phyloP scores from a whole-genome alignment of 805 yeast genomes.

The Kuraishia floccosa region DNA sequence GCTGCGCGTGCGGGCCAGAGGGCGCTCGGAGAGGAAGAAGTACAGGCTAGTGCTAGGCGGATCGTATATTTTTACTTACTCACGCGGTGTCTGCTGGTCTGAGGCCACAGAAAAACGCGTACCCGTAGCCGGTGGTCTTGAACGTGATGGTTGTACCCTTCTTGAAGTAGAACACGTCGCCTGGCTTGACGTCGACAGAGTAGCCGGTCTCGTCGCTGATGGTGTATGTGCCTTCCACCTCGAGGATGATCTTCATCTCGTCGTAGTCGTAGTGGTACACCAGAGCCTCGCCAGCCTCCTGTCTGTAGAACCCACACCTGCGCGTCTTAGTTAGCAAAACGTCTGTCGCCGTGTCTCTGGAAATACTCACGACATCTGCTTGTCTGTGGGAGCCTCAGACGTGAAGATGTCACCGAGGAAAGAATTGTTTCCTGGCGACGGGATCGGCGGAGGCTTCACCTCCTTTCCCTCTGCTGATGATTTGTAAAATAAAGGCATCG shows the following conservation, averaged over 20 bases:
- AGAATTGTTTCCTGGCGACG: conserved; percentile 57
- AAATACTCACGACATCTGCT: conserved; percentile 48
- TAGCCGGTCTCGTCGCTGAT: conserved; percentile 56
- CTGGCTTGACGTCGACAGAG: conserved; percentile 44
- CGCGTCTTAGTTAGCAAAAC: no score
- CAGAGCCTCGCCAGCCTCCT: conserved; percentile 56
- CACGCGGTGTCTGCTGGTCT: conserved; percentile 32
- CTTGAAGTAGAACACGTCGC: conserved; percentile 57
- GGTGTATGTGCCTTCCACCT: conserved; percentile 54
- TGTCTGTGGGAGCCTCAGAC: conserved; percentile 46
- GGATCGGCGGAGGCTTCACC: conserved; percentile 44
- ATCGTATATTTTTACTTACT: no score
- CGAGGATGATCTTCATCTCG: conserved; percentile 60
- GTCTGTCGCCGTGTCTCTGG: no score
- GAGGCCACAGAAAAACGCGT: conserved; percentile 51
- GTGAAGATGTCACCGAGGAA: conserved; percentile 58
- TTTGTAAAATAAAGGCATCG: conserved; percentile 45
- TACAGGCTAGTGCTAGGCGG: no score
- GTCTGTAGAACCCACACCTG: conserved; percentile 66
- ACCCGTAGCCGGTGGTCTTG: conserved; percentile 50
- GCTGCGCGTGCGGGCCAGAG: no score
- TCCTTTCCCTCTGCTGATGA: conserved; percentile 42
- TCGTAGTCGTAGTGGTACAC: conserved; percentile 59
- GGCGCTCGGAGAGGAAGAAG: no score
- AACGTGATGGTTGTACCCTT: conserved; percentile 62